Base-by-base conservation (phyloP, 345 rosid species). In the Citrus glauca region DNA sequence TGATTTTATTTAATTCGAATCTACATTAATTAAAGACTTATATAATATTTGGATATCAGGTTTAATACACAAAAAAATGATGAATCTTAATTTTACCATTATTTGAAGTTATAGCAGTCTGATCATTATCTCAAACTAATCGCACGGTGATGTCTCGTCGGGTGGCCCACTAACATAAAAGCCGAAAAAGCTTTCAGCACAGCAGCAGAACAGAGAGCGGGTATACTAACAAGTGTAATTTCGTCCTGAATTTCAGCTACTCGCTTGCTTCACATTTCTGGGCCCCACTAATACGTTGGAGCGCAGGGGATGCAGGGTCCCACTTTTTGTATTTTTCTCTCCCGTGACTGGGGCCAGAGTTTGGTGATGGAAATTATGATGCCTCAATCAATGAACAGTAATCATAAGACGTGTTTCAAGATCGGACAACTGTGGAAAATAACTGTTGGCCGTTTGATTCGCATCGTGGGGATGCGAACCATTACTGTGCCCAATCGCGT, bases 311-410 rank as follows among this genome's bases (percentile, higher is more conserved):
- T 27, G 37, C 70, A 67, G 73, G 42, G 42, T 42, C 76, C 66
- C 64, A 14, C 22, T 6, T 13, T 5, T 22, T 14, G 50, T 28
- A 2, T 33, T 13, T 56, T 72, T 13, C 13, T 9, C 72, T 24
- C 61, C 20, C 42, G 6, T 13, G 10, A 0, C 55, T 33, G 78
- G 78, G 35, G 14, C 74, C 62, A 0, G 38, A 6, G 13, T 30
- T 68, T 53, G 66, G 67, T 69, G 66, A 37, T n/a, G 24, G 71
- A 80, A 80, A 80, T 74, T 32, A 74, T 80, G 64, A 33, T 75
- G 59, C 53, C 7, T 67, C 37, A 24, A 50, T 66, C 63, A 66
- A 50, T 66, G 27, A 76, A 56, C 28, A 67, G 56, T 66, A 9
- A 56, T 0, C 38, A 35, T 33, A 53, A 62, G 7, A 56, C 79